Evolutionary conservation across 2,329 filamentous ascomycete species (phyloP).

Genomic region (Fusarium multiceps): DNA sequence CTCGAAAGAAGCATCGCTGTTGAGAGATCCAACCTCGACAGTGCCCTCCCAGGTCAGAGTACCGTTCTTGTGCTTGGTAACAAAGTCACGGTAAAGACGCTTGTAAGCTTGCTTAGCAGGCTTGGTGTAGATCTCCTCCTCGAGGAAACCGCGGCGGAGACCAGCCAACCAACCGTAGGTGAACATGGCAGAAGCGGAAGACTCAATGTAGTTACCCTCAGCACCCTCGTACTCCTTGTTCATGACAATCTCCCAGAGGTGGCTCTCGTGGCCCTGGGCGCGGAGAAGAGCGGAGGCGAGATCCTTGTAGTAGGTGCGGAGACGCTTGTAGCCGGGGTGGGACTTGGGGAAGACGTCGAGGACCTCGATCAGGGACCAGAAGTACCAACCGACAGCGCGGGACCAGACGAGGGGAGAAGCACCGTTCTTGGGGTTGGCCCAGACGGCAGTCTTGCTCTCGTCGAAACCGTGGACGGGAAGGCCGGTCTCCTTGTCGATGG

Average conservation of each 20-base stretch:
- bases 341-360: constrained; percentile 58
- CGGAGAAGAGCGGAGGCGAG: constrained; percentile 43
- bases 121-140: constrained; percentile 31
- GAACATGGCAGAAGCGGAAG: constrained; percentile 69
- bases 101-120: constrained; percentile 46
- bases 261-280: constrained; percentile 55
- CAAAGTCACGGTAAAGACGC: constrained; percentile 57
- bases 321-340: constrained; percentile 51
- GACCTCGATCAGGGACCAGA: constrained; percentile 62
- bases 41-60: constrained; percentile 64
- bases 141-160: constrained; percentile 45
- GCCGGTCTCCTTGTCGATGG: constrained; percentile 51
- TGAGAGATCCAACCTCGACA: constrained; percentile 63
- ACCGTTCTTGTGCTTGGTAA: constrained; percentile 59
- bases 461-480: constrained; percentile 68
- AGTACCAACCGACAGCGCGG: constrained; percentile 66
- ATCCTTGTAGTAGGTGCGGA: constrained; percentile 51
- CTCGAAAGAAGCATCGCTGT: constrained; percentile 61
- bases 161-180: constrained; percentile 63
- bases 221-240: constrained; percentile 58
- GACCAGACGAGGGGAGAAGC: constrained; percentile 65
- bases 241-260: constrained; percentile 71
- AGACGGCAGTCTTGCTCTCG: constrained; percentile 58
- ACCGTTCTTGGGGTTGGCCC: constrained; percentile 63
- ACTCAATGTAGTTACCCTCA: constrained; percentile 70